Evolutionary conservation across 116 monocot species (phyloP).

Genomic region (Posidonia oceanica): DNA sequence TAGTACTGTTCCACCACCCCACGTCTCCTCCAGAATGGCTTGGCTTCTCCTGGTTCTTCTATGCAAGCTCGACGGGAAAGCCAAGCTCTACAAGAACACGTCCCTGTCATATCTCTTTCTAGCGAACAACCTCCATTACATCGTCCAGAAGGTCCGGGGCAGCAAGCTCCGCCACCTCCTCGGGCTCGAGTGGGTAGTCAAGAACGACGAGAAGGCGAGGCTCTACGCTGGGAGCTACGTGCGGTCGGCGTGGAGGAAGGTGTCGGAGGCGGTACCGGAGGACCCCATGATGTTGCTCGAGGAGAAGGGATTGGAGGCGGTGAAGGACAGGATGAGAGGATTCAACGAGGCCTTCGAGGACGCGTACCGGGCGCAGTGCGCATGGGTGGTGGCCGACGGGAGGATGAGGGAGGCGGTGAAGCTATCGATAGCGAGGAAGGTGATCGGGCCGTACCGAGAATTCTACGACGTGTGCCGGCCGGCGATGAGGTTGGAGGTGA

Average conservation of each 20-base stretch:
- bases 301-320: background rate
- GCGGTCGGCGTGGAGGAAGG: conserved; percentile 22
- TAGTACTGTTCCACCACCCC: background rate
- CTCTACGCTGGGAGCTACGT: conserved; percentile 22
- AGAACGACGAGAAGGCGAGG: conserved; percentile 27
- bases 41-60: conserved; percentile 50
- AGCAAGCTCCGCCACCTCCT: conserved; percentile 21
- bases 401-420: conserved; percentile 37
- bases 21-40: conserved; percentile 17
- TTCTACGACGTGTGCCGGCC: conserved; percentile 11
- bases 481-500: conserved; percentile 3
- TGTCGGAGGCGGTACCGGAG: conserved; percentile 1
- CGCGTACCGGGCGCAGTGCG: conserved; percentile 14
- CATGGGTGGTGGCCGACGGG: conserved; percentile 17
- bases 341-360: conserved; percentile 34
- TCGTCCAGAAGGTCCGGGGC: conserved; percentile 28
- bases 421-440: conserved; percentile 14
- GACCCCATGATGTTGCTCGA: background rate
- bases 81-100: conserved; percentile 22
- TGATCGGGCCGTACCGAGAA: conserved; percentile 19
- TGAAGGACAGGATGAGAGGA: conserved; percentile 9
- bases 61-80: conserved; percentile 56
- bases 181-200: conserved; percentile 36
- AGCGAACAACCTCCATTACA: conserved; percentile 51
- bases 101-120: conserved; percentile 52